Evolutionary conservation across 148 eudicot species (phyloP).

Genomic region (Heliosperma pusillum): DNA sequence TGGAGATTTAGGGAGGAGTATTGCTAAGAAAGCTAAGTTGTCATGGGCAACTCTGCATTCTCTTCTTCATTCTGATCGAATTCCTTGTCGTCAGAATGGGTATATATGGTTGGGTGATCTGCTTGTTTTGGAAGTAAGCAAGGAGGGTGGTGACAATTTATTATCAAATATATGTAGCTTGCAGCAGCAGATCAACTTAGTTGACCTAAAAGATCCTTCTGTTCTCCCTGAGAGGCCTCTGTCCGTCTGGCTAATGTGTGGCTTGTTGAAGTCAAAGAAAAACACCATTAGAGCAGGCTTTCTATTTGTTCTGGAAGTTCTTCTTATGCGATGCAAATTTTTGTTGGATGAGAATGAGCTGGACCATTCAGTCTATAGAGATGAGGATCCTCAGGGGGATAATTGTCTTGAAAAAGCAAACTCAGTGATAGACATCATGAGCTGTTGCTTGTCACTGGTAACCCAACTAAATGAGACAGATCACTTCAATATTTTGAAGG

Average conservation of each 20-base stretch:
- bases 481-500: slow-evolving; percentile 93
- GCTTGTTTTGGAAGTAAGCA: slow-evolving; percentile 77
- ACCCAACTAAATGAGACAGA: slow-evolving; percentile 92
- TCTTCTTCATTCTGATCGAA: slow-evolving; percentile 91
- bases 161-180: slow-evolving; percentile 62
- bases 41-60: slow-evolving; percentile 96
- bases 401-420: slow-evolving; percentile 77
- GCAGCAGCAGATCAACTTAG: slow-evolving; percentile 62
- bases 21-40: slow-evolving; percentile 53
- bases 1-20: slow-evolving; percentile 41
- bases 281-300: slow-evolving; percentile 84
- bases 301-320: slow-evolving; percentile 79
- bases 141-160: slow-evolving; percentile 46
- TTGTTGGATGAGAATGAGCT: slow-evolving; percentile 74
- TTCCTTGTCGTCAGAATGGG: slow-evolving; percentile 77
- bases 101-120: slow-evolving; percentile 93
- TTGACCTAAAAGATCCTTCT: slow-evolving; percentile 71
- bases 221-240: slow-evolving; percentile 59
- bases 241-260: slow-evolving; percentile 91
- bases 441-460: slow-evolving; percentile 80
- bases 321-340: slow-evolving; percentile 92
- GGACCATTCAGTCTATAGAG: slow-evolving; percentile 35
- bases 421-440: slow-evolving; percentile 92
- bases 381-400: slow-evolving; percentile 31
- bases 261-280: slow-evolving; percentile 83